Percentiles rank a stretch among this genome's conserved stretches.
Conservation (phyloP, 2,329 filamentous ascomycete genomes). For the Metarhizium rileyi region DNA sequence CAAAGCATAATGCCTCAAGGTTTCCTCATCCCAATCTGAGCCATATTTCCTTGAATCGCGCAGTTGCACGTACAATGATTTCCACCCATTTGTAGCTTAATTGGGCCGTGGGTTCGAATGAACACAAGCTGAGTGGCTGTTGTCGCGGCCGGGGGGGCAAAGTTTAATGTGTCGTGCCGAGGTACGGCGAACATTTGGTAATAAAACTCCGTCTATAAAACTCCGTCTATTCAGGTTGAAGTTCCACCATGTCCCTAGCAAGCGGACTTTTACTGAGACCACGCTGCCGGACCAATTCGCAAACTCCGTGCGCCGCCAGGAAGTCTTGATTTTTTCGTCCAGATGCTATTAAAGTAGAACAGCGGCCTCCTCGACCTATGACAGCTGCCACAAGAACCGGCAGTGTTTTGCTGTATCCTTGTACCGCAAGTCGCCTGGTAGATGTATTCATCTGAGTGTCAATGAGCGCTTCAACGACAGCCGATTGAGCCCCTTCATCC, state of each 20-base stretch:
- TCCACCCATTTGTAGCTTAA: neutral
- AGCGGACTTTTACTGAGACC: neutral
- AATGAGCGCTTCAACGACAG: neutral
- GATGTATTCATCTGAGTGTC: neutral
- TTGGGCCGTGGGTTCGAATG: neutral
- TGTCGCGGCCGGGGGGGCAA: neutral
- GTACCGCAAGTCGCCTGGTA: neutral
- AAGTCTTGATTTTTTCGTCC: neutral
- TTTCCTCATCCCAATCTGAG: neutral
- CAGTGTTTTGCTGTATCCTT: neutral
- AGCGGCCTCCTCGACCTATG: too few relatives aligned
- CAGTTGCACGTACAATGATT: neutral
- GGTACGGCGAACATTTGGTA: conserved; percentile 3
- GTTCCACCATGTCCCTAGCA: neutral
- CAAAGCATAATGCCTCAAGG: neutral
- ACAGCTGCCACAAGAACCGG: neutral
- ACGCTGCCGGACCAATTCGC: neutral
- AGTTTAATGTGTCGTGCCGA: neutral
- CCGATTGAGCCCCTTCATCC: neutral
- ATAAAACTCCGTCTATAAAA: neutral
- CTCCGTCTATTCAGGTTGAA: neutral
- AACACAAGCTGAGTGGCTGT: neutral
- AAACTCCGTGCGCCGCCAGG: neutral
- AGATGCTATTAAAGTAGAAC: neutral
- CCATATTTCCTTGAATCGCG: neutral